Evolutionary conservation across 768 basidiomycete genomes (phyloP), one percentile per base, ranked within the genome.

Genomic region (Xerocomellus chrysenteron): DNA sequence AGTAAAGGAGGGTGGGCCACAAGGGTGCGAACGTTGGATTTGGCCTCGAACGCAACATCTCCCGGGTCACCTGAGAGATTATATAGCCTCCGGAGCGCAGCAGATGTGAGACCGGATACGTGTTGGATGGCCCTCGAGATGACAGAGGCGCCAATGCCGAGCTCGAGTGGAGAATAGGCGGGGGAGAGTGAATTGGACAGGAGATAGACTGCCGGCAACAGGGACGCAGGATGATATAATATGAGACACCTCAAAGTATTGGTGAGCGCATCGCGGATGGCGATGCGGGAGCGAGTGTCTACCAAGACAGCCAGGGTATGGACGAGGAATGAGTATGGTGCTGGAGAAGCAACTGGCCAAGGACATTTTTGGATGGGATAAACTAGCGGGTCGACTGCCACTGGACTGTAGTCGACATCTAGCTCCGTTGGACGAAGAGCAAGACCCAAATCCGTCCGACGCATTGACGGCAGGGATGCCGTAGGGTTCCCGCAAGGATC

Each of bases 11-110:
- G 75, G 63, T 90, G 89, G 3, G 88, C 83, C 26, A 90, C 68
- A 26, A 94, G 77, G 5, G 90, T 90, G 42, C 90, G 80, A 21
- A 91, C 71, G 55, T 82, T 89, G 4, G 84, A 83, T 67, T 88
- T 93, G 11, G 93, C 92, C 55, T 84, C 82, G 63, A 85, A 93
- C 1, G 94, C 94, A 9, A 94, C 91, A 67, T 94, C 92, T 0
- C 94, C 94, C 26, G 84, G 81, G 71, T 97, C 94, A 5, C 94
- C 94, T 35, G 77, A 83, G 43, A 80, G 74, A 59, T 85, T 87
- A 68, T 91, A 90, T 14, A 93, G 70, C 54, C 76, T 80, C 70
- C 76, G 85, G 45, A 88, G 78, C 13, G 86, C 80, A 9, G 77
- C 69, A 19, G 78, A 63, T 6, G 82, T 80, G 32, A 89, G 73